Evolutionary conservation across 2,329 filamentous ascomycete genomes (phyloP), one percentile per base, ranked within the genome.

Genomic region (Penicillium vulpinum): DNA sequence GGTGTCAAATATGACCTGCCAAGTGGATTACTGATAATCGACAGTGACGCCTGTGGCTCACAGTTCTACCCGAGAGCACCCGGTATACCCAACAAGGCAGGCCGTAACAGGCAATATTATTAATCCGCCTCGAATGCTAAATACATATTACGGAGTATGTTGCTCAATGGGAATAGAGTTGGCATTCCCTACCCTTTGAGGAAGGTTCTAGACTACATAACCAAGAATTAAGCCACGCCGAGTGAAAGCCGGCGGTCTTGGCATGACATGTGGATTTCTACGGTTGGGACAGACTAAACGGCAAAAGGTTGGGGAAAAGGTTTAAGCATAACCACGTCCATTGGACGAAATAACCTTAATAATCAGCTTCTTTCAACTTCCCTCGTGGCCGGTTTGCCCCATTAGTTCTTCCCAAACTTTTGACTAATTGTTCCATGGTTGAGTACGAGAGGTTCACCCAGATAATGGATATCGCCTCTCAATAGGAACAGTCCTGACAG

Each of bases 401-500:
- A 13, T 16, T 8, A 21, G 39, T 52, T 52, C 49, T 4, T 44
- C n/a, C 31, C 29, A 16, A 18, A 35, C 5, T 33, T 35, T 36
- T 13, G 8, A 29, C 21, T 29, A 18, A 2, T 2, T 1, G 16
- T 51, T 44, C 53, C 53, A 51, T 21, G 53, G 53, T 51, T 43
- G 18, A 15, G 4, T 4, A 15, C 13, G 15, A 13, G 18, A 33
- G 40, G 53, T 24, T 38, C 31, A 31, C 2, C 51, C 51, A 49
- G 2, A 5, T 6, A n/a, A 3, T 8, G 16, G 4, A 35, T 29
- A 13, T 54, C 38, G 52, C 52, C 52, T 29, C 51, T 7, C 9
- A 33, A 52, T 26, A 56, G 54, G 54, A 56, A 56, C 54, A 31
- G 39, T 39, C 33, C 15, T 38, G 31, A 35, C 39, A 26, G 41